Conservation (phyloP, 1,139 yeast genomes). For the Blastobotrys indianensis region DNA sequence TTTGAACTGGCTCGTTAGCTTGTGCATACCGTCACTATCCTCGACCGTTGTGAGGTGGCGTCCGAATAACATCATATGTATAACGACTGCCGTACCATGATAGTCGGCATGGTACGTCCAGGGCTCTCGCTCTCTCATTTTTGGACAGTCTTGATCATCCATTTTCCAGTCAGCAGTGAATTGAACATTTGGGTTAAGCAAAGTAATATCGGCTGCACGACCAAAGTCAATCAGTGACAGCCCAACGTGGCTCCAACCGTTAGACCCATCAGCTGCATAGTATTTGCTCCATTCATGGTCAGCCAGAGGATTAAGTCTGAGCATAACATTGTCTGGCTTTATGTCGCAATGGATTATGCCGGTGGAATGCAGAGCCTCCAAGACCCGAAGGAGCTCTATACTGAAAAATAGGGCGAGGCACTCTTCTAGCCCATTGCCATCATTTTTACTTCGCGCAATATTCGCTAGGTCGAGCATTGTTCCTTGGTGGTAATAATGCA, state of each 20-base stretch:
- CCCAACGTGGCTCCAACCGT: constrained; percentile 53
- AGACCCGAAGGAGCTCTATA: constrained; percentile 51
- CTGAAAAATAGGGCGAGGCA: constrained; percentile 57
- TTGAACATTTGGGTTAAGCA: constrained; percentile 45
- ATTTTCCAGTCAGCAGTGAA: constrained; percentile 60
- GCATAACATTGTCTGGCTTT: constrained; percentile 84
- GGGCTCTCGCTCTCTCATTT: constrained; percentile 53
- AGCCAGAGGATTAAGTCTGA: constrained; percentile 42
- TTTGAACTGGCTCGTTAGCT: constrained; percentile 47
- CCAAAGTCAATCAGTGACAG: constrained; percentile 77
- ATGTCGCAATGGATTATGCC: constrained; percentile 81
- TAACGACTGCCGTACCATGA: constrained; percentile 71
- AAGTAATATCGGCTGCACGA: constrained; percentile 63
- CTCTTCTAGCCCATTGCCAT: constrained; percentile 48
- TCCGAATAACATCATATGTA: constrained; percentile 62
- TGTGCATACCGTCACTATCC: constrained; percentile 24
- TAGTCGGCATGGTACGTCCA: constrained; percentile 87
- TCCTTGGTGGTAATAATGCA: constrained; percentile 70
- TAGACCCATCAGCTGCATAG: constrained; percentile 32
- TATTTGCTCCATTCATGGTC: constrained; percentile 22
- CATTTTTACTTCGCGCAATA: constrained; percentile 19
- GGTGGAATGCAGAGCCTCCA: constrained; percentile 57
- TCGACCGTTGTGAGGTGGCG: constrained; percentile 39
- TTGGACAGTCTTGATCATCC: constrained; percentile 72
- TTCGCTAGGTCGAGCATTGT: constrained; percentile 72